These are phyloP conservation scores for Saccharomycopsis sp. DNA, from an alignment of 805 yeast genomes.

Conservation along the genomic window DNA sequence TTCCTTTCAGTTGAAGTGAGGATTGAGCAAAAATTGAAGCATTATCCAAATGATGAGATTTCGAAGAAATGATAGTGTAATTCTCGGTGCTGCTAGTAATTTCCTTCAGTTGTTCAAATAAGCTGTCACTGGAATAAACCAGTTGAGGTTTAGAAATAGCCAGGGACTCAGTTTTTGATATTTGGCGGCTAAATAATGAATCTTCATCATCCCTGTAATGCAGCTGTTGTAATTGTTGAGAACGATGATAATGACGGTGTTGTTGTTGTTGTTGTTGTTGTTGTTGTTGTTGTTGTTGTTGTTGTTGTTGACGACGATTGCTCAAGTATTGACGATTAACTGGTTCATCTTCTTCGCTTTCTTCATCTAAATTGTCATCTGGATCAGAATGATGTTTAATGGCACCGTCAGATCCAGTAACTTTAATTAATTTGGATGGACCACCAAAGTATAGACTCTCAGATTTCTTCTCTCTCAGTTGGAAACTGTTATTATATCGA, in stretches of 20 bases:
- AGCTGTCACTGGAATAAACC: no score
- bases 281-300: not conserved
- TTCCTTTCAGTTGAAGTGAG: no score
- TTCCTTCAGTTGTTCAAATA: no score
- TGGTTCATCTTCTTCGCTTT: constrained; percentile 2
- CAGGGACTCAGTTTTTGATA: no score
- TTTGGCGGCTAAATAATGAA: not conserved
- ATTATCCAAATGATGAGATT: no score
- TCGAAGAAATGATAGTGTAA: no score
- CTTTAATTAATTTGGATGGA: constrained; percentile 13
- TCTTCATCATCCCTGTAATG: not conserved
- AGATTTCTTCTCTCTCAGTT: not conserved
- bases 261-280: not conserved
- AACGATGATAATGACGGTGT: not conserved
- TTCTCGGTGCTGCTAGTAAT: no score
- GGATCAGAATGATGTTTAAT: not conserved
- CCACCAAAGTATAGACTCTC: constrained; percentile 16
- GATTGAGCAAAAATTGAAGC: no score
- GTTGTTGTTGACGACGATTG: no score
- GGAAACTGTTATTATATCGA: not conserved
- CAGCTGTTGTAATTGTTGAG: not conserved
- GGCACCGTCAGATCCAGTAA: constrained; percentile 2
- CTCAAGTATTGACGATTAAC: no score
- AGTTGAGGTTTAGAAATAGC: no score
- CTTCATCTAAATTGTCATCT: not conserved